A percentile compares a stretch with the other conserved stretches of the same genome.
These are phyloP conservation scores for Xylaria multiplex DNA, from an alignment of 2,329 filamentous ascomycete species.

Conservation along the genomic window DNA sequence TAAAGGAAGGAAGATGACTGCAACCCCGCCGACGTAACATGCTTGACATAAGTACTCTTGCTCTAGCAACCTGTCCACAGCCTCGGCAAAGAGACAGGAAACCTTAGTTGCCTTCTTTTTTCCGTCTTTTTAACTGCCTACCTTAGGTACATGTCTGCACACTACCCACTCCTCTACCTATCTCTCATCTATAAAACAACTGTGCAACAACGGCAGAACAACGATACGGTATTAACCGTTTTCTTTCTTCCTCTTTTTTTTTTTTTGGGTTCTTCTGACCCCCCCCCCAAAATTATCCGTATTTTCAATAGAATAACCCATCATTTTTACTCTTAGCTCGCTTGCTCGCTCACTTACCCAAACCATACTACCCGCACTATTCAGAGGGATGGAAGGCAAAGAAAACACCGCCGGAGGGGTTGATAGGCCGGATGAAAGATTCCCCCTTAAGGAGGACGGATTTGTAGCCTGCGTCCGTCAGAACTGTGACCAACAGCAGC, in stretches of 20 bases:
- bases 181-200: too few relatives aligned
- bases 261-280: too few relatives aligned
- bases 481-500: neutral
- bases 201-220: too few relatives aligned
- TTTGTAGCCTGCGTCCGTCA: neutral
- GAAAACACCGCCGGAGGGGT: slow-evolving; percentile 11
- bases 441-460: neutral
- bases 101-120: too few relatives aligned
- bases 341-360: neutral
- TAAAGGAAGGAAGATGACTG: neutral
- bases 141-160: too few relatives aligned
- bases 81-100: too few relatives aligned
- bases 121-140: too few relatives aligned
- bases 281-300: neutral
- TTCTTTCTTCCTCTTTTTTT: too few relatives aligned
- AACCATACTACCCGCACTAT: neutral
- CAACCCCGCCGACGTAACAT: neutral
- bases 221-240: too few relatives aligned
- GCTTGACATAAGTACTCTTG: neutral
- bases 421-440: slow-evolving; percentile 2
- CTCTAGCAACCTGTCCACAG: neutral
- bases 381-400: slow-evolving; percentile 17
- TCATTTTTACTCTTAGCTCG: neutral
- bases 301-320: neutral
- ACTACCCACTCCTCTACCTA: too few relatives aligned